Percentiles rank a stretch among this genome's conserved stretches.
These are phyloP conservation scores for Picea sitchensis DNA, from an alignment of 75 land plant genomes.

Conservation along the genomic window DNA sequence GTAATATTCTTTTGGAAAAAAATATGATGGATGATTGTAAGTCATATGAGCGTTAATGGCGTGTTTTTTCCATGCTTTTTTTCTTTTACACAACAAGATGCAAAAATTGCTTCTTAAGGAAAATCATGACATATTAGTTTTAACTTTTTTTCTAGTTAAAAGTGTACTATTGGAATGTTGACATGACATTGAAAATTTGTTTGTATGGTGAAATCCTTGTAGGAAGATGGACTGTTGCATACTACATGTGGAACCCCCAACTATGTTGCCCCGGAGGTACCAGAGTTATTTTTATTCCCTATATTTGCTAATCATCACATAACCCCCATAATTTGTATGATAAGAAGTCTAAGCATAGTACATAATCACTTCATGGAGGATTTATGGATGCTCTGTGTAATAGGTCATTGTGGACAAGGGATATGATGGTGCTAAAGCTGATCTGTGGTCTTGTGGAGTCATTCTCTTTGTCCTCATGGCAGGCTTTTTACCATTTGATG, in stretches of 20 bases:
- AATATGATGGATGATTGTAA: too few relatives aligned
- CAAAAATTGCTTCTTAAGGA: not conserved
- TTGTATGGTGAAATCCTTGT: not conserved
- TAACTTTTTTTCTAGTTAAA: not conserved
- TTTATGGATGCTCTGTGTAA: not conserved
- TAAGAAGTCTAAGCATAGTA: not conserved
- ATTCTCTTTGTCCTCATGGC: constrained; percentile 27
- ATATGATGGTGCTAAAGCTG: constrained; percentile 28
- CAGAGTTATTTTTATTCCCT: not conserved
- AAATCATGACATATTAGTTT: not conserved
- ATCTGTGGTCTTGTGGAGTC: constrained; percentile 34
- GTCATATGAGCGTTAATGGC: too few relatives aligned
- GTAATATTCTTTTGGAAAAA: too few relatives aligned
- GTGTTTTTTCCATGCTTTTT: not conserved
- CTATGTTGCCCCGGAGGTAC: constrained; percentile 45
- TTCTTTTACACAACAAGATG: not conserved
- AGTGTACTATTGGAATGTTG: not conserved
- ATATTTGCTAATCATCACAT: not conserved
- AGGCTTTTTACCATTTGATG: constrained; percentile 27
- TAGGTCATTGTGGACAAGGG: constrained; percentile 24
- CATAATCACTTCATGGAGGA: not conserved
- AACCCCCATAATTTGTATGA: not conserved
- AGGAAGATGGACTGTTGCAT: constrained; percentile 45
- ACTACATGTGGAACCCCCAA: constrained; percentile 48
- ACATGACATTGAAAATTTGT: not conserved